Evolutionary conservation across 257 asterid species (phyloP).

Genomic region (Jacaranda copaia): DNA sequence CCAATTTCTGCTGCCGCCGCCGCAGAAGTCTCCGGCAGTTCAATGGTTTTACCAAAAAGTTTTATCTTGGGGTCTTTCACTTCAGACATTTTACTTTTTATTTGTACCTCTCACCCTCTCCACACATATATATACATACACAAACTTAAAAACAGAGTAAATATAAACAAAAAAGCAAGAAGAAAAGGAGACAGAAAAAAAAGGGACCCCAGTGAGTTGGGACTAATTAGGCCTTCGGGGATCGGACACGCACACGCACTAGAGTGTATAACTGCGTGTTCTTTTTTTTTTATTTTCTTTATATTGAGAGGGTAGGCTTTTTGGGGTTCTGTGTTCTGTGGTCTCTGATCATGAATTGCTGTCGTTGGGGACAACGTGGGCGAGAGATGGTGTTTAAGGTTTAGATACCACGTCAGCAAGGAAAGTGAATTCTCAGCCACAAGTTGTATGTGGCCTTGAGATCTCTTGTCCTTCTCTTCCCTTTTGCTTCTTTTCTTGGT

Average conservation of each 20-base stretch:
- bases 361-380: constrained; percentile 41
- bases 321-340: constrained; percentile 17
- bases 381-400: constrained; percentile 26
- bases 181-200: not conserved
- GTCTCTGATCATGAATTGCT: constrained; percentile 3
- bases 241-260: constrained; percentile 66
- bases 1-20: constrained; percentile 40
- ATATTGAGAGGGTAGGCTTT: not conserved
- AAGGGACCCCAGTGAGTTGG: not conserved
- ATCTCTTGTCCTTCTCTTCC: constrained; percentile 49
- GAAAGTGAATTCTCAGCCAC: constrained; percentile 65
- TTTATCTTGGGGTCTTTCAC: constrained; percentile 82
- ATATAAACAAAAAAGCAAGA: not conserved
- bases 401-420: constrained; percentile 64
- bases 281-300: not conserved
- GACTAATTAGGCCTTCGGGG: constrained; percentile 49
- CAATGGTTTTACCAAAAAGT: constrained; percentile 89
- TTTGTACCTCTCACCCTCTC: constrained; percentile 2
- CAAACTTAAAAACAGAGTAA: not conserved
- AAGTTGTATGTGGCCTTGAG: constrained; percentile 77
- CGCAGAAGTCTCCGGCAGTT: constrained; percentile 51
- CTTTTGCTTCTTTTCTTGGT: constrained; percentile 45
- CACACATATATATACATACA: constrained; percentile 10
- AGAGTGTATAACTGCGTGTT: constrained; percentile 40
- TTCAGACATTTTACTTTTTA: constrained; percentile 60